phyloP scores from a whole-genome alignment of 805 yeast genomes.

The Zygoascus biomembranicola region DNA sequence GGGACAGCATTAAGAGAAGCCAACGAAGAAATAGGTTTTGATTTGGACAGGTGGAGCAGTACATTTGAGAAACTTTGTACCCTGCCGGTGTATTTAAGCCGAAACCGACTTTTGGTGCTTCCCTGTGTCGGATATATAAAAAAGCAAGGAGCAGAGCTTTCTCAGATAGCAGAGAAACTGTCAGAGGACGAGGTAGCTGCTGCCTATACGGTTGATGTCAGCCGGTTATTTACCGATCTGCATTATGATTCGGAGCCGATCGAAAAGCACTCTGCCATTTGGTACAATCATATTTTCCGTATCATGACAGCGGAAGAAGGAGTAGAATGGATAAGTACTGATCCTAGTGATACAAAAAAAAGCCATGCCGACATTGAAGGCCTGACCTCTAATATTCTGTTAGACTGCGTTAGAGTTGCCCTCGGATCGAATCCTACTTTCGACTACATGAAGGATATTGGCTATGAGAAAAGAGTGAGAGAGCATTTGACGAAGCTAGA shows the following conservation, averaged over 20 bases:
- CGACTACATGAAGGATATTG: slow-evolving; percentile 3
- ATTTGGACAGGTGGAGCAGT: not conserved
- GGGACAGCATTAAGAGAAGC: slow-evolving; percentile 67
- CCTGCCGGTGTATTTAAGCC: slow-evolving; percentile 62
- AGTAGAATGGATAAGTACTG: not conserved
- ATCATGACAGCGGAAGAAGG: not conserved
- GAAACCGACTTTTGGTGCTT: slow-evolving; percentile 67
- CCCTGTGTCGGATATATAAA: slow-evolving; percentile 49
- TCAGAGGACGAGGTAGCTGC: slow-evolving; percentile 4
- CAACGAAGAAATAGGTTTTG: slow-evolving; percentile 69
- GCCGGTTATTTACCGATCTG: not conserved
- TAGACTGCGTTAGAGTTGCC: slow-evolving; percentile 15
- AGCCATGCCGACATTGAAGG: slow-evolving; percentile 7
- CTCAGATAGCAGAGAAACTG: slow-evolving; percentile 3
- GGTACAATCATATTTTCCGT: not conserved
- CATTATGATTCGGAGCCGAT: not conserved
- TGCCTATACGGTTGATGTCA: not conserved
- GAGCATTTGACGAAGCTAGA: not conserved
- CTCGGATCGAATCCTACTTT: slow-evolving; percentile 4
- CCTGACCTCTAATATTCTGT: slow-evolving; percentile 15
- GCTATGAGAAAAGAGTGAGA: slow-evolving; percentile 7
- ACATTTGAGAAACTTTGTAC: slow-evolving; percentile 46
- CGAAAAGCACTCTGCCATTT: not conserved
- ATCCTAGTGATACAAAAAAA: not conserved
- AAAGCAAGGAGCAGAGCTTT: not conserved